Evolutionary conservation across 1,284 basidiomycete genomes (phyloP), one percentile per base, ranked within the genome.

Genomic region (Termitomyces sp.): DNA sequence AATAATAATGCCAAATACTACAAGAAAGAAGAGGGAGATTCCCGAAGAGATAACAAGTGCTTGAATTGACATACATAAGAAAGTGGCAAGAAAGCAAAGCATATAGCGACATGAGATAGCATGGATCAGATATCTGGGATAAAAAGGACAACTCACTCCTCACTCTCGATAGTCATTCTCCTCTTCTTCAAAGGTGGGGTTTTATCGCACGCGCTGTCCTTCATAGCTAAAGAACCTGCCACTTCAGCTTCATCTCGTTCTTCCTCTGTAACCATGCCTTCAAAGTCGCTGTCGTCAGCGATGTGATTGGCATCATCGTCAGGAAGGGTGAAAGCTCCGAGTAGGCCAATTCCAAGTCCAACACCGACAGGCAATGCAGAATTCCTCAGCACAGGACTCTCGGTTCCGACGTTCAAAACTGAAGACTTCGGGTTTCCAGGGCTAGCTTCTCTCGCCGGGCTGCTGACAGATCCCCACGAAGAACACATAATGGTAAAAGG

Each of bases 301-400:
- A 47, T 59, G 18, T 59, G 60, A 41, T 57, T 45, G 18, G 57
- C 42, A 31, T 66, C 66, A 49, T 62, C 61, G 48, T 66, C 64
- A n/a, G 70, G 64, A 42, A 76, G 65, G 11, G 64, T 69, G 59
- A 84, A 83, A 4, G 83, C 75, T 49, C 76, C 79, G 60, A 83
- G 69, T 45, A 84, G 68, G 13, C 78, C 78, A 56, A 82, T 72
- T 18, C 78, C 78, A 35, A 79, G 68, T 11, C 75, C 74, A 28
- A 69, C 68, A 3, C 67, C 66, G 34, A 70, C 64, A 18, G 68
- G 60, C 35, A 70, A 60, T 48, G 71, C 63, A 39, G 67, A 66
- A 55, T 73, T 77, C 54, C 81, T 71, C 47, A 85, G 62, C 9
- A 84, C 76, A n/a, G 83, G 84, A 53, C 83, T 84, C 53, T 83